Percentiles rank a stretch among this genome's conserved stretches.
These are phyloP conservation scores for Angophora floribunda DNA, from an alignment of 345 rosid genomes.

Conservation along the genomic window DNA sequence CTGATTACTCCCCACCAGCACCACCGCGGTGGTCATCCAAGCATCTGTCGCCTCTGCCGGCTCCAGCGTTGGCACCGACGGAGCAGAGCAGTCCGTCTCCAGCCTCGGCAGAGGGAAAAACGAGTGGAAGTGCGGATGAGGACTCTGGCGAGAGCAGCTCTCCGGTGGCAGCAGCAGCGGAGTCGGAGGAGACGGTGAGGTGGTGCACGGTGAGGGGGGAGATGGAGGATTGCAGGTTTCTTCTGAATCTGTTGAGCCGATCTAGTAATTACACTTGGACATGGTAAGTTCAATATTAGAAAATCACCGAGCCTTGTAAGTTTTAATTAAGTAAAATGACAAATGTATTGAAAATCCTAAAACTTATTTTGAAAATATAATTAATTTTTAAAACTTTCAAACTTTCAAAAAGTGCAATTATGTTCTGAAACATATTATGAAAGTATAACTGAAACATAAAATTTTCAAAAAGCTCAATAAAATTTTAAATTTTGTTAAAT, in stretches of 20 bases:
- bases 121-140: background rate
- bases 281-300: conserved; percentile 9
- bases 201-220: conserved; percentile 20
- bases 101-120: background rate
- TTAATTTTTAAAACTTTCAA: too few species aligned
- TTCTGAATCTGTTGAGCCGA: conserved; percentile 3
- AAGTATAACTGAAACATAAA: too few species aligned
- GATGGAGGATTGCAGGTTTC: conserved; percentile 11
- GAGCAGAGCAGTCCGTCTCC: background rate
- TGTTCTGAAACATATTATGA: fast-evolving
- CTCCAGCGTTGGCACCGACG: background rate
- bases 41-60: background rate
- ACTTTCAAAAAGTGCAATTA: fast-evolving
- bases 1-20: background rate
- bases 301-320: background rate
- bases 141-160: background rate
- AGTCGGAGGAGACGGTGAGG: background rate
- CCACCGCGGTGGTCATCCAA: background rate
- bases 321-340: background rate
- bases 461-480: fast-evolving
- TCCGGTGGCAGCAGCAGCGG: background rate
- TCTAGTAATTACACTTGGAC: conserved; percentile 18
- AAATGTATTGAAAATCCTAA: background rate
- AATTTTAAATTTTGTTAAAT: too few species aligned
- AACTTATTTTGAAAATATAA: too few species aligned